Evolutionary conservation across 2,329 filamentous ascomycete genomes (phyloP).

Genomic region (Dichotomopilus funicola): DNA sequence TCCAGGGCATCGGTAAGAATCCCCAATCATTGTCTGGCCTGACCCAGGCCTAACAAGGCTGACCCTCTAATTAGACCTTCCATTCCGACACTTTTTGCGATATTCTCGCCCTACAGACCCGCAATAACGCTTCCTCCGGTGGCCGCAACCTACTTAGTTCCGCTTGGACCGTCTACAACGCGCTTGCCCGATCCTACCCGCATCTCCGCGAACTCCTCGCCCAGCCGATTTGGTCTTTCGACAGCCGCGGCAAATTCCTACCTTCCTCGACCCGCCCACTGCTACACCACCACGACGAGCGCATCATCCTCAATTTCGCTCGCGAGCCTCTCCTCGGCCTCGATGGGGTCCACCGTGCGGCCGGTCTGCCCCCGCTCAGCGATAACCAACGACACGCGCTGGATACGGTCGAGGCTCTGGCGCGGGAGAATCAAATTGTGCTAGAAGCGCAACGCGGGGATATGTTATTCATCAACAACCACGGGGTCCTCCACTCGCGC

Average conservation of each 20-base stretch:
- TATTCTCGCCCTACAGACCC: constrained; percentile 58
- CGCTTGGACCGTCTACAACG: constrained; percentile 60
- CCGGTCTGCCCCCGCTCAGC: constrained; percentile 42
- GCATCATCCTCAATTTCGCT: constrained; percentile 52
- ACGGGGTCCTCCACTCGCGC: constrained; percentile 53
- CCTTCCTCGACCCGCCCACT: constrained; percentile 45
- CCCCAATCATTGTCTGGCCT: no score
- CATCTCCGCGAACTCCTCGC: constrained; percentile 59
- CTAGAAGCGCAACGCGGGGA: constrained; percentile 50
- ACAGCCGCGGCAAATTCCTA: constrained; percentile 43
- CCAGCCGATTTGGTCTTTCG: constrained; percentile 58
- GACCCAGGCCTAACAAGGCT: neutral
- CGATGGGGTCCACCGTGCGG: constrained; percentile 42
- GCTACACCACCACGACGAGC: constrained; percentile 45
- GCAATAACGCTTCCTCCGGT: constrained; percentile 51
- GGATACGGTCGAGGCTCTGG: constrained; percentile 49
- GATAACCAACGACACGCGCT: constrained; percentile 47
- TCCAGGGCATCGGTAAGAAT: constrained; percentile 18
- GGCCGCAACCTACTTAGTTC: constrained; percentile 61
- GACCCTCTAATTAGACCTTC: constrained; percentile 52
- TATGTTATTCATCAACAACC: constrained; percentile 60
- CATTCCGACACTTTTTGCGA: constrained; percentile 65
- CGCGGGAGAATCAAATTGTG: constrained; percentile 46
- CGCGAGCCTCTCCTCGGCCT: constrained; percentile 49
- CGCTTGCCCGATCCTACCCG: constrained; percentile 55